A percentile compares a stretch with the other conserved stretches of the same genome.
These are phyloP conservation scores for Suillus spraguei DNA, from an alignment of 768 basidiomycete genomes.

Conservation along the genomic window DNA sequence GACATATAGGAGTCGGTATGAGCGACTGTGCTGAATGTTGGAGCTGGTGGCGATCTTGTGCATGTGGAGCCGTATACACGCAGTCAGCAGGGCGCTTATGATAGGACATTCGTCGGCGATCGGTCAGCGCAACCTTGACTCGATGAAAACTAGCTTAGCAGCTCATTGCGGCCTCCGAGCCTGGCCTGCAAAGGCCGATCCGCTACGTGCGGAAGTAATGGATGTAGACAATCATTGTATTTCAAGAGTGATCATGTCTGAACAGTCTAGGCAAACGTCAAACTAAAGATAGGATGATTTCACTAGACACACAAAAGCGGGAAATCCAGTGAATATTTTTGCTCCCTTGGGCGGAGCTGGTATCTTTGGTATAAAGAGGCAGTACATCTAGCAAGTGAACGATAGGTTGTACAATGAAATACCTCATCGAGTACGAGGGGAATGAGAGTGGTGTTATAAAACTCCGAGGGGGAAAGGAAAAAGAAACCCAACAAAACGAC, in stretches of 20 bases:
- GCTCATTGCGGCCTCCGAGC: not conserved
- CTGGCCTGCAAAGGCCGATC: not conserved
- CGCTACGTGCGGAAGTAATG: not conserved
- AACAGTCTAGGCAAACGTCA: not conserved
- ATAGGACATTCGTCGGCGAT: not conserved
- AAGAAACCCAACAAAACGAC: not conserved
- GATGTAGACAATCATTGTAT: not conserved
- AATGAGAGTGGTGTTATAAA: not conserved
- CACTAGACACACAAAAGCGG: not conserved
- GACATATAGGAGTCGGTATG: not conserved
- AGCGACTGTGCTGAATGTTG: not conserved
- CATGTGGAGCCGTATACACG: not conserved
- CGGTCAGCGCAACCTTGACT: not conserved
- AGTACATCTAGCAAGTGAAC: conserved; percentile 6
- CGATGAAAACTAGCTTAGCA: not conserved
- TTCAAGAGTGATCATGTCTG: not conserved
- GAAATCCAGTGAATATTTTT: not conserved
- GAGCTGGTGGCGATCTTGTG: not conserved
- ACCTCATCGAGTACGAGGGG: not conserved
- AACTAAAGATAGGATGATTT: not conserved
- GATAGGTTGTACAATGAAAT: conserved; percentile 7
- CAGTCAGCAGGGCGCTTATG: not conserved
- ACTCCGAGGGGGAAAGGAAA: not conserved
- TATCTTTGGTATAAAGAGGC: conserved; percentile 2
- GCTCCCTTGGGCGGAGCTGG: conserved; percentile 1